Evolutionary conservation across 768 basidiomycete genomes (phyloP), one percentile per base, ranked within the genome.

Genomic region (Boletus rufocinnamomeus): DNA sequence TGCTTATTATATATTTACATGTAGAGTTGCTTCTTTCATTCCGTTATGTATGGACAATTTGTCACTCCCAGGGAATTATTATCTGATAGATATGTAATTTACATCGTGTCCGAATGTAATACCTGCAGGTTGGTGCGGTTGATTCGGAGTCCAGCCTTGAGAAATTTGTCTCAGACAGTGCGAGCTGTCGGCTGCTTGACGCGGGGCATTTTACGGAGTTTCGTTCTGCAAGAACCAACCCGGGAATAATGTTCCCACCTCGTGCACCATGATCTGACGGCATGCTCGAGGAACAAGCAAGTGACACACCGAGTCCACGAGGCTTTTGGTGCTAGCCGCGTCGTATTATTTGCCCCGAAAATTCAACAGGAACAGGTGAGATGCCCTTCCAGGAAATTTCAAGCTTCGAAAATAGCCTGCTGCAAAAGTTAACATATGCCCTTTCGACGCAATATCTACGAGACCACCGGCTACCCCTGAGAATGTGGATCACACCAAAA

Each of bases 81-180:
- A 68, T 69, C 61, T 62, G 63, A 62, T 71, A 65, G 60, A 68
- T 70, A 61, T 70, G 68, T 72, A 72, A 70, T 61, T 57, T 61
- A 68, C 54, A 55, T 49, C 64, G 65, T 60, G 63, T 54, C 37
- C 9, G 50, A 54, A 63, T 57, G 58, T 60, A 57, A 50, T 60
- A n/a, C n/a, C 9, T 32, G 17, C 13, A 52, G 25, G 37, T 16
- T 35, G 50, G 7, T 27, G 25, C 4, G 11, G 51, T 30, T 28
- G 23, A 38, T n/a, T 2, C n/a, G n/a, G 27, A 27, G n/a, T 52
- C 51, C 27, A 41, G 37, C 6, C 13, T 40, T 30, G 28, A n/a
- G 13, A 44, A 23, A 23, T 23, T 21, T 44, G 47, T 34, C 30
- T 23, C 38, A 25, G 19, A 40, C 16, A 17, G 16, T 41, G 21